Percentiles rank a stretch among this genome's conserved stretches.
Conservation (phyloP, 164 flowering plant genomes). For the Magnolia changhungtana region DNA sequence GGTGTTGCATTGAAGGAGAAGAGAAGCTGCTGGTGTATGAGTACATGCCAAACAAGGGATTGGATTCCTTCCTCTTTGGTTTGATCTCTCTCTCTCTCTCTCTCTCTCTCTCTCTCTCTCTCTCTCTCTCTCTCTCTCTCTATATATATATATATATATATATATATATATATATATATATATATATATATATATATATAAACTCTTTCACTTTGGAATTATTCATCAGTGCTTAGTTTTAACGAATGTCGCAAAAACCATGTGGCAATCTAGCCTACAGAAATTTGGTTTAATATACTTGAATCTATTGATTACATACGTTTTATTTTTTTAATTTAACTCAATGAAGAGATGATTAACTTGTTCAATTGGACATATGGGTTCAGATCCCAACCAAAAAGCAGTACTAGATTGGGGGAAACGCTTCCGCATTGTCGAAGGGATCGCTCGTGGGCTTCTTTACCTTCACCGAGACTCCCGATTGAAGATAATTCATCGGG, state of each 20-base stretch:
- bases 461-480: constrained; percentile 63
- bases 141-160: too few relatives aligned
- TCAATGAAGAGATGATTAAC: neutral
- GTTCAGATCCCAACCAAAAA: constrained; percentile 25
- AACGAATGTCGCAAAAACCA: too few relatives aligned
- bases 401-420: constrained; percentile 20
- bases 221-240: too few relatives aligned
- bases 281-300: neutral
- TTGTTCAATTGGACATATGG: neutral
- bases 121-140: too few relatives aligned
- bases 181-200: too few relatives aligned
- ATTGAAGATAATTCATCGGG: constrained; percentile 48
- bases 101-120: neutral
- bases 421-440: constrained; percentile 29
- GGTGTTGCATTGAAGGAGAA: constrained; percentile 30
- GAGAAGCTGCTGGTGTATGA: constrained; percentile 40
- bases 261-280: too few relatives aligned
- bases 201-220: too few relatives aligned
- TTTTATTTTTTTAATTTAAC: neutral
- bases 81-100: neutral
- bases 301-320: neutral
- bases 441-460: constrained; percentile 54
- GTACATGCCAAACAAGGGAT: constrained; percentile 32
- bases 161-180: too few relatives aligned
- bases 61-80: constrained; percentile 32